Conservation (phyloP, 169 alveolate genomes). For the Plasmodium cynomolgi region DNA sequence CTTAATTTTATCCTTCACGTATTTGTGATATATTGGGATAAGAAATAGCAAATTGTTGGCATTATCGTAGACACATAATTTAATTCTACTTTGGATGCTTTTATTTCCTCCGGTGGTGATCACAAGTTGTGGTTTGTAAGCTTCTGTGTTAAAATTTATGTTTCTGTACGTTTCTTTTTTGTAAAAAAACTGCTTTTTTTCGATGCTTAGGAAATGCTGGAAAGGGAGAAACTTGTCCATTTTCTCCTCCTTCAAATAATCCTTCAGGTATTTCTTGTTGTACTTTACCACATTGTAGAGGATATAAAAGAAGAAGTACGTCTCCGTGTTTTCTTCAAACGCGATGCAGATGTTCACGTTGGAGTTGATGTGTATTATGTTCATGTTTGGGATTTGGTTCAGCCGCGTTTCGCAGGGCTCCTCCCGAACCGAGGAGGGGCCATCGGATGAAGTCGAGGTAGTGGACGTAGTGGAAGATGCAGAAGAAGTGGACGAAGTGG, state of each 20-base stretch:
- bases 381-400: constrained; percentile 54
- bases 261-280: constrained; percentile 5
- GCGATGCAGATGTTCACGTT: constrained; percentile 65
- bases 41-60: constrained; percentile 59
- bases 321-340: constrained; percentile 32
- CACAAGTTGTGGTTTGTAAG: constrained; percentile 37
- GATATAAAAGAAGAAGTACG: constrained; percentile 59
- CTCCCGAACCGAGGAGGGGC: neutral
- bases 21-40: constrained; percentile 70
- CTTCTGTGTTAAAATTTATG: constrained; percentile 69
- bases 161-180: neutral
- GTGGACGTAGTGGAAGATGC: neutral
- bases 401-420: neutral
- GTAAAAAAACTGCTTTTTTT: constrained; percentile 6
- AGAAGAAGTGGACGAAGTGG: neutral
- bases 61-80: constrained; percentile 74
- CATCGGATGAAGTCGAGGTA: neutral
- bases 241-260: constrained; percentile 50
- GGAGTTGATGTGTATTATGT: constrained; percentile 63
- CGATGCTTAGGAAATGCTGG: constrained; percentile 64
- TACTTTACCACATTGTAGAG: constrained; percentile 44
- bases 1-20: constrained; percentile 68
- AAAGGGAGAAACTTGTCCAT: constrained; percentile 27
- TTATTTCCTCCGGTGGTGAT: constrained; percentile 67
- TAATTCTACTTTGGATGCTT: constrained; percentile 46